These are phyloP conservation scores for Candida verbasci DNA, from an alignment of 805 yeast genomes.

Conservation along the genomic window DNA sequence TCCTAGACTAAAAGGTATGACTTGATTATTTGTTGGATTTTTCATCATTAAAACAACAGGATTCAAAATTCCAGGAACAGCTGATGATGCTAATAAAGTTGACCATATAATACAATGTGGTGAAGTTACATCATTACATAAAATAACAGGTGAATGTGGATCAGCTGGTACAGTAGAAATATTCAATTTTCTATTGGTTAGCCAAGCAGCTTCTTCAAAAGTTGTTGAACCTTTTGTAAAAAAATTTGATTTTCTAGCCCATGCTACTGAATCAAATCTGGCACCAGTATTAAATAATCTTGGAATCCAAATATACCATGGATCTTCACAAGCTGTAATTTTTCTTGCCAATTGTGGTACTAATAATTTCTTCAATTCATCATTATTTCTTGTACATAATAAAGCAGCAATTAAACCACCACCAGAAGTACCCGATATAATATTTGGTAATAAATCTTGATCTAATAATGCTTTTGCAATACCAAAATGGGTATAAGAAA, in stretches of 20 bases:
- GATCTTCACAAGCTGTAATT: conserved; percentile 67
- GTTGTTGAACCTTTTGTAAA: conserved; percentile 72
- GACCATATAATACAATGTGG: conserved; percentile 85
- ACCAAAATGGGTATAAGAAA: conserved; percentile 75
- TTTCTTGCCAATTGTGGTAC: conserved; percentile 58
- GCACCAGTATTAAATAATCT: conserved; percentile 77
- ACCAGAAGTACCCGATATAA: conserved; percentile 75
- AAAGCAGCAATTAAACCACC: conserved; percentile 77
- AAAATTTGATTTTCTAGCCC: conserved; percentile 68
- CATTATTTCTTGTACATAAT: conserved; percentile 64
- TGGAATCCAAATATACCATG: conserved; percentile 54
- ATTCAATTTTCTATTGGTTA: conserved; percentile 68
- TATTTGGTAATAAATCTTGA: conserved; percentile 59
- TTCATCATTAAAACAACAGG: conserved; percentile 80
- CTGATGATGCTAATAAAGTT: conserved; percentile 68
- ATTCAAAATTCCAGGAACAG: conserved; percentile 77
- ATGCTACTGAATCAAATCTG: conserved; percentile 65
- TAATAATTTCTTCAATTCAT: conserved; percentile 53
- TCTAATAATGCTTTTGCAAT: conserved; percentile 68
- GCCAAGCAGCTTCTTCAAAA: conserved; percentile 61
- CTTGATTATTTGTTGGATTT: conserved; percentile 27
- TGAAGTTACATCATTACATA: conserved; percentile 71
- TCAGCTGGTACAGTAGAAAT: conserved; percentile 79
- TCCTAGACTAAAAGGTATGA: conserved; percentile 69
- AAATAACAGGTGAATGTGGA: conserved; percentile 74